Evolutionary conservation across 2,329 filamentous ascomycete genomes (phyloP).

Genomic region (Claviceps sp.): DNA sequence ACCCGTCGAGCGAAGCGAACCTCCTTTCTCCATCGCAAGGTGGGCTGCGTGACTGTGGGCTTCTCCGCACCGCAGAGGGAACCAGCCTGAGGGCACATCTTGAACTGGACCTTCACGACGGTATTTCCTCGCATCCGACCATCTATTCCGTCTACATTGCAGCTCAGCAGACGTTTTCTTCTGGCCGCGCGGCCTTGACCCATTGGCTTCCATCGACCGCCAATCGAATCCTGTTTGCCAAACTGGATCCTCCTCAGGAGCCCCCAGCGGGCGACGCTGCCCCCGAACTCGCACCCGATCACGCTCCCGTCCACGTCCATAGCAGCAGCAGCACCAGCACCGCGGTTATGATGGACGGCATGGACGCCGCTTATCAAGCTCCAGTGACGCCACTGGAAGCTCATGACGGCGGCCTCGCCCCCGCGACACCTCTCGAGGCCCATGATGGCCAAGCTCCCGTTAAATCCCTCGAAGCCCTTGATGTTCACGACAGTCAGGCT

Average conservation of each 20-base stretch:
- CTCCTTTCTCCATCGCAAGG: too few relatives aligned
- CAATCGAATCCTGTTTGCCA: slow-evolving; percentile 14
- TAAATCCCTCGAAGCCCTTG: background rate
- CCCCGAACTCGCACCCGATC: slow-evolving; percentile 7
- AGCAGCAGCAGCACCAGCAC: slow-evolving; percentile 26
- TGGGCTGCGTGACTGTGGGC: too few relatives aligned
- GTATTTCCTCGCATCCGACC: too few relatives aligned
- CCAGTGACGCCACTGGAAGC: background rate
- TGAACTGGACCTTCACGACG: too few relatives aligned
- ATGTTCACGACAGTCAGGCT: background rate
- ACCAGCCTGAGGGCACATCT: too few relatives aligned
- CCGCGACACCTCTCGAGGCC: too few relatives aligned
- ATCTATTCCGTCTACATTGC: too few relatives aligned
- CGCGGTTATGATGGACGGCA: slow-evolving; percentile 25
- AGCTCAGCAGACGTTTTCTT: background rate
- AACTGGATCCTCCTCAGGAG: slow-evolving; percentile 38
- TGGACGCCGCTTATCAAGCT: slow-evolving; percentile 27
- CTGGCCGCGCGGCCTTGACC: slow-evolving; percentile 3
- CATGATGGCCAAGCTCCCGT: slow-evolving; percentile 2
- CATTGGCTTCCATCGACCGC: slow-evolving; percentile 3
- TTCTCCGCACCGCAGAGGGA: too few relatives aligned
- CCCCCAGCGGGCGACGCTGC: slow-evolving; percentile 14
- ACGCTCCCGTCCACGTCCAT: background rate
- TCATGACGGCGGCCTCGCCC: too few relatives aligned
- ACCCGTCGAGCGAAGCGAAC: too few relatives aligned